Evolutionary conservation across 352 stramenopile species (phyloP).

Genomic region (Phytophthora vignae): DNA sequence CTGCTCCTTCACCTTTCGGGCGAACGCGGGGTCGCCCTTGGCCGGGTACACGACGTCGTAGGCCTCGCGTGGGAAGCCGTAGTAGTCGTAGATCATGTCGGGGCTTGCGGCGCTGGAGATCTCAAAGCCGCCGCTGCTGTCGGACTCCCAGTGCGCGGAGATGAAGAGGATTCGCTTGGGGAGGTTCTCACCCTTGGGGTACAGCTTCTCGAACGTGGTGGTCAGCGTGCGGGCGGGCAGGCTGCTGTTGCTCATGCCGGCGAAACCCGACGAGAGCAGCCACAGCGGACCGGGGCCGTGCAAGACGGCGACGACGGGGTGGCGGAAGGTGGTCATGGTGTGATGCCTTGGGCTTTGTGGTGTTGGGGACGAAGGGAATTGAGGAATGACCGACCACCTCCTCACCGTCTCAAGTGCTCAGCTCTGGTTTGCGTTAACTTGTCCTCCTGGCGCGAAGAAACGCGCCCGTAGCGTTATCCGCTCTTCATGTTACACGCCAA

Average conservation of each 20-base stretch:
- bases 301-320: slow-evolving; percentile 7
- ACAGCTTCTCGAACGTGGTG: slow-evolving; percentile 32
- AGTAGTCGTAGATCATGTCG: slow-evolving; percentile 88
- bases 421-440: neutral
- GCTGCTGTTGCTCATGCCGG: slow-evolving; percentile 5
- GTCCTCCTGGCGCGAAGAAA: neutral
- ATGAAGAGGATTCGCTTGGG: slow-evolving; percentile 78
- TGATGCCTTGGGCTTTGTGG: neutral
- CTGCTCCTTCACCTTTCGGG: slow-evolving; percentile 62
- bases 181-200: slow-evolving; percentile 29
- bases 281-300: slow-evolving; percentile 3
- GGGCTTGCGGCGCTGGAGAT: slow-evolving; percentile 52
- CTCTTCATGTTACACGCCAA: neutral
- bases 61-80: slow-evolving; percentile 76
- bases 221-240: neutral
- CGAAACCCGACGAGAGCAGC: neutral
- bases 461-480: neutral
- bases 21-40: slow-evolving; percentile 44
- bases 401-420: no score
- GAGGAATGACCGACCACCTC: neutral
- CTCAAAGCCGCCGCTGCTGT: slow-evolving; percentile 20
- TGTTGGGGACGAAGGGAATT: neutral
- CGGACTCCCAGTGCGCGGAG: slow-evolving; percentile 79
- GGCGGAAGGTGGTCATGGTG: neutral
- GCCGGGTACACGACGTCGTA: slow-evolving; percentile 84